Base-by-base conservation (phyloP, 164 flowering plant genomes). In the Berberis vulgaris region DNA sequence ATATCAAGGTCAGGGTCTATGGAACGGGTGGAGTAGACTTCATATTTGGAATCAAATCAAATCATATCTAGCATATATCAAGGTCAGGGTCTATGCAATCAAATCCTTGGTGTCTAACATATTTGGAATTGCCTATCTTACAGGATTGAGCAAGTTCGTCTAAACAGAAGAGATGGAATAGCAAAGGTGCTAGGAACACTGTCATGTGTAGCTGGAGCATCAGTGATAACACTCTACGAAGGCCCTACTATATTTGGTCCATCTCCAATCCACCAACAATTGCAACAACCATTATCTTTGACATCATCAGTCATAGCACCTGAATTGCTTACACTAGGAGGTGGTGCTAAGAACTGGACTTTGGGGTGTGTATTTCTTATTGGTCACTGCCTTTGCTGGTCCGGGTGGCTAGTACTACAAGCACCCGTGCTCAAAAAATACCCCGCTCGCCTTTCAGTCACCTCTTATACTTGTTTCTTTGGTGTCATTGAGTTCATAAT, bases 351-450 rank as follows among this genome's bases (percentile, higher is more conserved):
- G 73, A 91, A 73, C 81, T 95, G 99, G 99, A 89, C 96, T 5
- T 73, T 91, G 61, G 99, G 99, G 4, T 95, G 99, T 77, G 40
- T 95, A 49, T 95, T 66, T 74, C 79, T 91, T 5, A 86, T 95
- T 38, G 97, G 99, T 3, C 99, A 95, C 74, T 95, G 99, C 72
- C 73, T 95, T 57, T 89, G 94, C 0, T 95, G 99, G 99, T 86
- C 99, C 7, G 97, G 79, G 0, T 95, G 99, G 99, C 85, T 95
- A 12, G 99, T 95, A 2, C 63, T 95, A 11, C 99, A 95, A 63
- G 89, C 96, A 1, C 99, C 99, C 4, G 79, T 95, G 3, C 89
- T 95, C 1, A 91, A 95, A 77, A 91, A 86, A 65, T 95, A 95
- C 78, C 99, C 99, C 3, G 99, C 99, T 41, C 76, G 97, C 9